Conservation (phyloP, 2,329 filamentous ascomycete species). For the Penicillium sp. region DNA sequence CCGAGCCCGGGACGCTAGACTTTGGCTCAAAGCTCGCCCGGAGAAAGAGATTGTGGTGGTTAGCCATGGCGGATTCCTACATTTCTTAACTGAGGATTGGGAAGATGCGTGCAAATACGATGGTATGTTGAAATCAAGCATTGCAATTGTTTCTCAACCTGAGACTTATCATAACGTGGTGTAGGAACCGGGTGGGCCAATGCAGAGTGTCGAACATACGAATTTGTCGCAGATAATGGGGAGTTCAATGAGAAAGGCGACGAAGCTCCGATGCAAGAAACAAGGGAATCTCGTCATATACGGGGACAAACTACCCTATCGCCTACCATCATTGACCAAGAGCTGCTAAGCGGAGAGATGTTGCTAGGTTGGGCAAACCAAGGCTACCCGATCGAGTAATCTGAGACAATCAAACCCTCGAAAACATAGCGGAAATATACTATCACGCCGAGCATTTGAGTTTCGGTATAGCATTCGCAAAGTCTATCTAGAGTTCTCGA, state of each 20-base stretch:
- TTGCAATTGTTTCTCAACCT: neutral
- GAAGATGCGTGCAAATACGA: slow-evolving; percentile 49
- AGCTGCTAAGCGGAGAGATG: neutral
- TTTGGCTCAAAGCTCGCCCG: slow-evolving; percentile 5
- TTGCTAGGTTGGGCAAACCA: slow-evolving; percentile 8
- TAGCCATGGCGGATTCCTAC: slow-evolving; percentile 6
- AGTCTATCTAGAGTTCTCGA: too few relatives aligned
- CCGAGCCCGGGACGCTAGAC: neutral
- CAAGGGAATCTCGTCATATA: slow-evolving; percentile 6
- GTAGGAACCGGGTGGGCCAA: slow-evolving; percentile 69
- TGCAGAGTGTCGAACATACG: slow-evolving; percentile 66
- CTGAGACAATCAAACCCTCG: neutral
- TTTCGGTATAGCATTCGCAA: too few relatives aligned
- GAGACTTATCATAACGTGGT: neutral
- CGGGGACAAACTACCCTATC: neutral
- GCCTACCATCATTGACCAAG: slow-evolving; percentile 3
- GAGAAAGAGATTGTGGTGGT: slow-evolving; percentile 11
- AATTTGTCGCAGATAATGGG: slow-evolving; percentile 43
- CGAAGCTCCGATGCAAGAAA: slow-evolving; percentile 6
- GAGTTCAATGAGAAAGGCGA: neutral
- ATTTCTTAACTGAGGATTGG: slow-evolving; percentile 48
- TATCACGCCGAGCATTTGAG: too few relatives aligned
- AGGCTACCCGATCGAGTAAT: slow-evolving; percentile 3
- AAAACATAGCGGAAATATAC: neutral
- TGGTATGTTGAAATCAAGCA: slow-evolving; percentile 26